Evolutionary conservation across 2,329 filamentous ascomycete genomes (phyloP), one percentile per base, ranked within the genome.

Genomic region (Phyllosticta paracitricarpa): DNA sequence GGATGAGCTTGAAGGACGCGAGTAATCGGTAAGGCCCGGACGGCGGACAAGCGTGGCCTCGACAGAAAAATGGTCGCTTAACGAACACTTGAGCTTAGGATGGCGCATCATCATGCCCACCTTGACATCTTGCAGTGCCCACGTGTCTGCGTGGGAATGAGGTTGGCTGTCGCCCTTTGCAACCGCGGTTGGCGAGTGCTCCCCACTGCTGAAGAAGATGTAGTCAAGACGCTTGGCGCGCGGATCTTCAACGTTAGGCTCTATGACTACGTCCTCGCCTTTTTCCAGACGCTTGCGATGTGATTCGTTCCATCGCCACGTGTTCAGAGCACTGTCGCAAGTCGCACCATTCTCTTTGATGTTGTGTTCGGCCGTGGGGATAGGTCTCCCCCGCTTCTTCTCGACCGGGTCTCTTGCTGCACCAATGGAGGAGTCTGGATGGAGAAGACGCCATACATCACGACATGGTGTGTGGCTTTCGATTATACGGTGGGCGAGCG

Each of bases 41-140:
- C 54, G 67, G 40, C 72, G 68, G 4, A 65, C 68, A 63, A 97
- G 79, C 0, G 89, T 91, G 5, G 89, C 86, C 71, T 93, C 88
- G 59, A 97, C 88, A 24, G 90, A 91, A 73, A 97, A 97, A 73
- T 97, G 94, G 71, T 99, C 93, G 67, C 91, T 97, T 26, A 97
- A 80, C 1, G 91, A 96, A 76, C 91, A 96, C 64, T 85, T 82
- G 1, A 97, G 79, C 1, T 83, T 84, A 0, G 91, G 89, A 73
- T 97, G 92, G 9, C 89, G 86, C 70, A 88, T 83, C 22, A 84
- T 87, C 85, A 97, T 91, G 63, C 88, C 87, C 1, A 99, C 88
- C 57, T 84, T 82, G 2, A 84, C 87, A 7, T 82, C 80, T 63
- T 85, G 81, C 62, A 97, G 84, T 12, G 83, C 77, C 91, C 92